These are phyloP conservation scores for Lupinus albus DNA, from an alignment of 306 rosid genomes.

Conservation along the genomic window DNA sequence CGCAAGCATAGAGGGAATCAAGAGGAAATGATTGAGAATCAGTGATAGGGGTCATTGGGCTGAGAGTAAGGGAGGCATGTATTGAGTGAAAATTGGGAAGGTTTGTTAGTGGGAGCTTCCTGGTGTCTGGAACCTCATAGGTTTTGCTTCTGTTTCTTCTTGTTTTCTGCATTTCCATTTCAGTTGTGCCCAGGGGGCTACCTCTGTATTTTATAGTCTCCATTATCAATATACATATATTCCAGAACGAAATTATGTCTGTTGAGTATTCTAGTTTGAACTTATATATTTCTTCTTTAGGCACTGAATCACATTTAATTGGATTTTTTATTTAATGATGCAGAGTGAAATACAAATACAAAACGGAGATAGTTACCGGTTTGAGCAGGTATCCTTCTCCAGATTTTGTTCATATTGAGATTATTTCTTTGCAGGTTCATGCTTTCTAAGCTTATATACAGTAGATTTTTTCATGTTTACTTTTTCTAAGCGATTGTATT, in stretches of 20 bases:
- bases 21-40: no score
- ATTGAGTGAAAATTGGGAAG: no score
- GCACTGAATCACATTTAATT: slow-evolving; percentile 35
- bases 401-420: slow-evolving; percentile 27
- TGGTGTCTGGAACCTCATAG: no score
- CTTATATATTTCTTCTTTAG: slow-evolving; percentile 18
- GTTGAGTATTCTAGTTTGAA: slow-evolving; percentile 21
- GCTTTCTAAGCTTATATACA: slow-evolving; percentile 17
- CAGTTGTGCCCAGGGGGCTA: no score
- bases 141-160: no score
- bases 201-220: no score
- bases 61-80: no score
- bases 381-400: slow-evolving; percentile 74
- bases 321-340: slow-evolving; percentile 42
- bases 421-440: slow-evolving; percentile 37
- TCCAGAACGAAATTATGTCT: slow-evolving; percentile 2
- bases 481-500: slow-evolving; percentile 20
- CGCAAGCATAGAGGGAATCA: no score
- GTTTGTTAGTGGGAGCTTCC: no score
- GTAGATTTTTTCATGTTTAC: slow-evolving; percentile 28
- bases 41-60: no score
- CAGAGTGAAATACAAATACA: slow-evolving; percentile 86
- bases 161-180: no score
- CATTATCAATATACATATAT: background rate
- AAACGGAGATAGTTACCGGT: slow-evolving; percentile 76